Evolutionary conservation across 2,329 filamentous ascomycete genomes (phyloP).

Genomic region (Knoxdaviesia capensis): DNA sequence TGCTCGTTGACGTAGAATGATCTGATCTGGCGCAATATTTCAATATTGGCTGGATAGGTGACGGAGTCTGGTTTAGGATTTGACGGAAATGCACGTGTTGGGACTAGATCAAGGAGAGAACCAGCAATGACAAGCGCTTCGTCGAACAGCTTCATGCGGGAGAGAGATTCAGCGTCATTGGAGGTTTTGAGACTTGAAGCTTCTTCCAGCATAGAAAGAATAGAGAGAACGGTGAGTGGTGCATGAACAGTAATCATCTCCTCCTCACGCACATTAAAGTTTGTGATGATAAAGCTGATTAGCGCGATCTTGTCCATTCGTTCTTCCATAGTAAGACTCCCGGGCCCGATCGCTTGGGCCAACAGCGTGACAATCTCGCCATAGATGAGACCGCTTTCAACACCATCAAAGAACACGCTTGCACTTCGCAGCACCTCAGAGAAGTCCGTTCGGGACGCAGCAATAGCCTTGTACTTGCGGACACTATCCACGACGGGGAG

Average conservation of each 20-base stretch:
- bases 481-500: constrained; percentile 69
- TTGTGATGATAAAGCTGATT: constrained; percentile 60
- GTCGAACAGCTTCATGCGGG: constrained; percentile 9
- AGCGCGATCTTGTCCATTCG: constrained; percentile 47
- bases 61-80: constrained; percentile 4
- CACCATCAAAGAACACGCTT: constrained; percentile 90
- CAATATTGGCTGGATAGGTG: constrained; percentile 22
- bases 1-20: constrained; percentile 52
- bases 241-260: constrained; percentile 85
- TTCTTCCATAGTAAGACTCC: constrained; percentile 20
- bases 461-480: constrained; percentile 47
- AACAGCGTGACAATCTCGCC: constrained; percentile 57
- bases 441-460: constrained; percentile 49
- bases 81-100: constrained; percentile 37
- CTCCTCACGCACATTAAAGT: constrained; percentile 89
- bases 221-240: constrained; percentile 51
- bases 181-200: constrained; percentile 17
- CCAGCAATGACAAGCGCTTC: constrained; percentile 27
- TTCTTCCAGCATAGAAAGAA: constrained; percentile 39
- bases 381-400: constrained; percentile 88
- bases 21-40: constrained; percentile 39
- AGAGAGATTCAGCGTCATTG: constrained; percentile 9
- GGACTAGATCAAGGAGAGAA: constrained; percentile 41
- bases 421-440: constrained; percentile 81
- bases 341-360: constrained; percentile 32